These are phyloP conservation scores for Gelatoporia subvermispora DNA, from an alignment of 768 basidiomycete species.

Conservation along the genomic window DNA sequence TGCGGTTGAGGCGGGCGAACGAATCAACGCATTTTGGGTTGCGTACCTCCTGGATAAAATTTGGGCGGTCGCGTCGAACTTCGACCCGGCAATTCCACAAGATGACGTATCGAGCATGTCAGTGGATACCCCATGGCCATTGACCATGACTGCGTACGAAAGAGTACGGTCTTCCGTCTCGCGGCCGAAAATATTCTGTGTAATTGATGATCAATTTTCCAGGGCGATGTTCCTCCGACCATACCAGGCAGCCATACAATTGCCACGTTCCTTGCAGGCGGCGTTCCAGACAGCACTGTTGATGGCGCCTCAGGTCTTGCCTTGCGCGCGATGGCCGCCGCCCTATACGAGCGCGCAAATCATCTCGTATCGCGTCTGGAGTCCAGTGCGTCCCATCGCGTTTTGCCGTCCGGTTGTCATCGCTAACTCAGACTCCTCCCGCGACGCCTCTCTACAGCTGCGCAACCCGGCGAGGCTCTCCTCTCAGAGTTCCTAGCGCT, in stretches of 20 bases:
- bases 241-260: slow-evolving; percentile 6
- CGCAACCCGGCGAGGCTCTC: slow-evolving; percentile 7
- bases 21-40: slow-evolving; percentile 23
- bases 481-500: slow-evolving; percentile 12
- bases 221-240: slow-evolving; percentile 6
- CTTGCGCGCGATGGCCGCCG: slow-evolving; percentile 17
- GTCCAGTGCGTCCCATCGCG: slow-evolving; percentile 10
- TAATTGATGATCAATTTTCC: background rate
- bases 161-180: slow-evolving; percentile 8
- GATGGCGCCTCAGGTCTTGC: slow-evolving; percentile 15
- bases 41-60: slow-evolving; percentile 18
- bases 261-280: slow-evolving; percentile 6
- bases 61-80: slow-evolving; percentile 17
- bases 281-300: slow-evolving; percentile 5
- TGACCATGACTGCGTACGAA: slow-evolving; percentile 17
- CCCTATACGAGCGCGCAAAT: slow-evolving; percentile 16
- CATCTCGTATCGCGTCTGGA: slow-evolving; percentile 12
- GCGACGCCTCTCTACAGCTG: slow-evolving; percentile 2
- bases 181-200: background rate
- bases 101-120: slow-evolving; percentile 2
- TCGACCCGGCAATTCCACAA: slow-evolving; percentile 10
- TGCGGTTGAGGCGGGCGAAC: slow-evolving; percentile 19
- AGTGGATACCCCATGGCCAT: slow-evolving; percentile 24
- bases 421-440: background rate
- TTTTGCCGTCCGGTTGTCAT: background rate